A percentile compares a stretch with the other conserved stretches of the same genome.
These are phyloP conservation scores for Syzygium malaccense DNA, from an alignment of 441 rosid genomes.

Conservation along the genomic window DNA sequence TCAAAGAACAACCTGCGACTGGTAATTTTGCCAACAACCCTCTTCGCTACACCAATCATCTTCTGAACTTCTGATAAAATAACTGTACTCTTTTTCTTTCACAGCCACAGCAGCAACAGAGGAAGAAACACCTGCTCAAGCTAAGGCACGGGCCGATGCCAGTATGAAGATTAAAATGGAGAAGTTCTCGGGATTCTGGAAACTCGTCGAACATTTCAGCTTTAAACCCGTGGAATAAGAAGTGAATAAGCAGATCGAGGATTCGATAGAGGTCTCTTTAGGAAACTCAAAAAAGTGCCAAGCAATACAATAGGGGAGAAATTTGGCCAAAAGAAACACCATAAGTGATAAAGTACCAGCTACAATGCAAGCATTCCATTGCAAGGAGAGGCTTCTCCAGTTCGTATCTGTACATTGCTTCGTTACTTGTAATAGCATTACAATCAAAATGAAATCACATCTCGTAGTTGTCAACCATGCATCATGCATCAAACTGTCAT, in stretches of 20 bases:
- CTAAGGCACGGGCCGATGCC: conserved; percentile 37
- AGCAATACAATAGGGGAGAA: neutral
- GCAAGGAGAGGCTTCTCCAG: neutral
- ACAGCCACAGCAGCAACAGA: conserved; percentile 21
- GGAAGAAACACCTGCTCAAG: conserved; percentile 56
- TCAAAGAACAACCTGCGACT: conserved; percentile 18
- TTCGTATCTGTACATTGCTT: neutral
- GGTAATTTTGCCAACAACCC: neutral
- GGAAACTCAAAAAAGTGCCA: neutral
- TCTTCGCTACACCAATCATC: neutral
- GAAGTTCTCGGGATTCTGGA: conserved; percentile 29
- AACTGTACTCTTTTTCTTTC: neutral
- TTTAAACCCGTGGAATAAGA: neutral
- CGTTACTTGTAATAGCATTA: neutral
- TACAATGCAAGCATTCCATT: neutral
- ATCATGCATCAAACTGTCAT: neutral
- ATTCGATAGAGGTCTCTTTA: neutral
- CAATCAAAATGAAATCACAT: neutral
- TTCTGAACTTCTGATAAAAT: neutral
- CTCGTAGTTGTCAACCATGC: neutral
- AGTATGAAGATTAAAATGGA: conserved; percentile 29
- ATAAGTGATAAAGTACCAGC: neutral
- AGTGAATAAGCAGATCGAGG: neutral
- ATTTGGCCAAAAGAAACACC: neutral
- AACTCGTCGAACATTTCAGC: conserved; percentile 14